These are phyloP conservation scores for Colletotrichum noveboracense DNA, from an alignment of 2,329 filamentous ascomycete genomes.

Conservation along the genomic window DNA sequence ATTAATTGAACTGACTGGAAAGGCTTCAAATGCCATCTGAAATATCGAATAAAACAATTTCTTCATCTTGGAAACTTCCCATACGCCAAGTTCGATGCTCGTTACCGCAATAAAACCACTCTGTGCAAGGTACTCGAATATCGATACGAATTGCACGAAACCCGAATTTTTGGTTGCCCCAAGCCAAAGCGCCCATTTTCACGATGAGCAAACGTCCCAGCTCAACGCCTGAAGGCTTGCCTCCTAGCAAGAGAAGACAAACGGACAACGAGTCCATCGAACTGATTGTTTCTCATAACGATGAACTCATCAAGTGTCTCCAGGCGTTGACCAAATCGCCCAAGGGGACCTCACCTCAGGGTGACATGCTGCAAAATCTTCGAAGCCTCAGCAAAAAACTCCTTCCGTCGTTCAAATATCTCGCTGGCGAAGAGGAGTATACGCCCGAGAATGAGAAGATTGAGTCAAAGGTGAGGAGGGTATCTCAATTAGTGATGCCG, in stretches of 20 bases:
- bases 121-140: not conserved
- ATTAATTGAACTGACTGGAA: not conserved
- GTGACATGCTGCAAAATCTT: not conserved
- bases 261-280: slow-evolving; percentile 28
- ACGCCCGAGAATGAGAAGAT: not conserved
- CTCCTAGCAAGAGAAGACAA: slow-evolving; percentile 24
- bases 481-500: too few relatives aligned
- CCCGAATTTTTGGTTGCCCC: not conserved
- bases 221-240: not conserved
- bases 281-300: slow-evolving; percentile 36
- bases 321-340: slow-evolving; percentile 35
- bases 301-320: slow-evolving; percentile 43
- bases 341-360: not conserved
- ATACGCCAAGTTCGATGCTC: not conserved
- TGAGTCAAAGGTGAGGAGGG: not conserved
- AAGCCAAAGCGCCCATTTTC: not conserved
- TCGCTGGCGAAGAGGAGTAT: not conserved
- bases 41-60: not conserved
- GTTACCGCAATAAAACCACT: not conserved
- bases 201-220: slow-evolving; percentile 16
- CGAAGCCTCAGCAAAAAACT: slow-evolving; percentile 28
- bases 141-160: not conserved
- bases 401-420: slow-evolving; percentile 31
- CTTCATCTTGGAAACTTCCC: not conserved
- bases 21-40: not conserved